Evolutionary conservation across 2,329 filamentous ascomycete species (phyloP), one percentile per base, ranked within the genome.

Genomic region (Epichloe sp.): DNA sequence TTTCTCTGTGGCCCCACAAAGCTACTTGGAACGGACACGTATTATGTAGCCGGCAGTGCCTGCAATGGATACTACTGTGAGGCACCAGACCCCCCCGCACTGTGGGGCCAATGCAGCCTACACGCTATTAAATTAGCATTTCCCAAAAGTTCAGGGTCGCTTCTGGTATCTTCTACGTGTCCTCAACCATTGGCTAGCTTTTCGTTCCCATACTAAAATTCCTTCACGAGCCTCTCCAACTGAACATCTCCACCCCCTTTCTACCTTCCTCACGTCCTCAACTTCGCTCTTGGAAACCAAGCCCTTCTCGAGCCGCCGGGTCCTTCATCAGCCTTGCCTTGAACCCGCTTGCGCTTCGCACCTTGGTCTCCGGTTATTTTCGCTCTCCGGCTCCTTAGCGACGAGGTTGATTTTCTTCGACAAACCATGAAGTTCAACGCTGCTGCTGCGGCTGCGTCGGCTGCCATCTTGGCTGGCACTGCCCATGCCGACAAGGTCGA

Each of bases 391-490:
- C 53, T 55, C 47, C 19, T 23, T 35, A 26, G 36, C 40, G 8
- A 31, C 41, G 41, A 31, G 23, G 7, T 21, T 37, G 45, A 47
- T 17, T 38, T 38, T 50, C 49, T 43, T 49, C 49, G 34, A 34
- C 38, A 41, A 77, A 82, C 65, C 65, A 94, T 95, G 88, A 88
- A 85, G 81, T 82, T 95, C 72, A 85, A 86, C 73, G 76, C 85
- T 68, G 80, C 85, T 65, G 79, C 88, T 63, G 85, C 84, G 59
- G 80, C 85, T 59, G 79, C 85, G 64, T 84, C 87, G 66, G 85
- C 86, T 63, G 81, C 86, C 55, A 56, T 88, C 59, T 70, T 86
- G 64, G 84, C 83, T 59, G 79, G 82, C 67, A 80, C 81, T 59
- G 83, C 83, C 63, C 77, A 81, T 58, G 80, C 82, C 57, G 84